These are phyloP conservation scores for Sclerotiophoma versabilis DNA, from an alignment of 2,329 filamentous ascomycete genomes.

Conservation along the genomic window DNA sequence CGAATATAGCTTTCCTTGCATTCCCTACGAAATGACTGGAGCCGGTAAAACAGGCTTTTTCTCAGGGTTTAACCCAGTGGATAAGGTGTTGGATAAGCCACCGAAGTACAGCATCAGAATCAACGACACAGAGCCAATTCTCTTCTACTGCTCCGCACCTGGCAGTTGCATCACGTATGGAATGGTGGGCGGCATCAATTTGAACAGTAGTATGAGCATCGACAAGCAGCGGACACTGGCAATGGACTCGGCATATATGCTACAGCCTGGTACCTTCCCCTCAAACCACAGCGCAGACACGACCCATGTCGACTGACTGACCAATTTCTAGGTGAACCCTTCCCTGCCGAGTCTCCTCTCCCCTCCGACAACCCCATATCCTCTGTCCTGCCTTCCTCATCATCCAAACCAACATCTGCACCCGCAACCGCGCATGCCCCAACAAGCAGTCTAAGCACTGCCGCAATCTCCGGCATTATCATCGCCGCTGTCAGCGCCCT, in stretches of 20 bases:
- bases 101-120: slow-evolving; percentile 38
- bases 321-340: slow-evolving; percentile 32
- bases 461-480: slow-evolving; percentile 61
- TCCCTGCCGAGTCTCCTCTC: slow-evolving; percentile 35
- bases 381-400: slow-evolving; percentile 2
- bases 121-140: slow-evolving; percentile 45
- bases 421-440: neutral
- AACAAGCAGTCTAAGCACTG: slow-evolving; percentile 35
- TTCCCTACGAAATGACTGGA: slow-evolving; percentile 48
- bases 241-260: slow-evolving; percentile 34
- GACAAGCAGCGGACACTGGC: slow-evolving; percentile 35
- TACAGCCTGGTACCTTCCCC: slow-evolving; percentile 28
- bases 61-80: slow-evolving; percentile 38
- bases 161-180: slow-evolving; percentile 68
- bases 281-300: too few species aligned
- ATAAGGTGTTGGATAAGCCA: slow-evolving; percentile 28
- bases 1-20: slow-evolving; percentile 51
- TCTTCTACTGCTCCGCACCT: slow-evolving; percentile 60
- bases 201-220: slow-evolving; percentile 45
- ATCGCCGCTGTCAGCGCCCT: slow-evolving; percentile 57
- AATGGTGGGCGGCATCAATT: slow-evolving; percentile 81
- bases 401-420: neutral
- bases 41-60: slow-evolving; percentile 38
- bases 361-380: slow-evolving; percentile 14
- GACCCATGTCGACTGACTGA: too few species aligned